Evolutionary conservation across 2,329 filamentous ascomycete genomes (phyloP).

Genomic region (Paraphoma chrysanthemicola): DNA sequence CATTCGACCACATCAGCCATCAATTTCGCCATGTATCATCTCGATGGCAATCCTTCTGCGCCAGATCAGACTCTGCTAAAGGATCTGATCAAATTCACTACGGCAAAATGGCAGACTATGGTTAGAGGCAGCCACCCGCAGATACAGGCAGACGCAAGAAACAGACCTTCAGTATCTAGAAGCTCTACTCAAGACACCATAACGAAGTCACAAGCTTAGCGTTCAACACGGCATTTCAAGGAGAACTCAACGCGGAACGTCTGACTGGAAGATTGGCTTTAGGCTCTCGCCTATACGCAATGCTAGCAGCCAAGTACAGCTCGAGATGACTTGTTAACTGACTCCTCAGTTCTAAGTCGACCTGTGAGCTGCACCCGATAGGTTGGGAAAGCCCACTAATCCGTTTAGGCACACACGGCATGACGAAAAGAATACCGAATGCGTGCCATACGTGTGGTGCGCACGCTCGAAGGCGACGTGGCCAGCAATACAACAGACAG

Average conservation of each 20-base stretch:
- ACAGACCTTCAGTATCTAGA: slow-evolving; percentile 40
- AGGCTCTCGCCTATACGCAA: neutral
- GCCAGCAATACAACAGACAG: too few relatives aligned
- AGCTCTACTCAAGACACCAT: slow-evolving; percentile 46
- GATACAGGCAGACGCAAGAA: slow-evolving; percentile 8
- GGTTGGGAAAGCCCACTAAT: too few relatives aligned
- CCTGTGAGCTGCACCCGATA: too few relatives aligned
- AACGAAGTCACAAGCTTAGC: slow-evolving; percentile 42
- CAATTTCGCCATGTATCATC: slow-evolving; percentile 28
- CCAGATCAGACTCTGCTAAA: slow-evolving; percentile 27
- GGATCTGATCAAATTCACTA: slow-evolving; percentile 27
- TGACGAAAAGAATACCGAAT: too few relatives aligned
- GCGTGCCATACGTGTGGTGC: too few relatives aligned
- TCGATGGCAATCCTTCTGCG: slow-evolving; percentile 27
- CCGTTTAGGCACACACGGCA: too few relatives aligned
- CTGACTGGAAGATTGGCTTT: neutral
- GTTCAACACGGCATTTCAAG: neutral
- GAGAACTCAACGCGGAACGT: neutral
- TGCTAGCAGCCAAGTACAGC: too few relatives aligned
- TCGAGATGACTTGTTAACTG: too few relatives aligned
- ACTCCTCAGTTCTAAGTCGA: too few relatives aligned
- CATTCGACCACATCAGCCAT: neutral
- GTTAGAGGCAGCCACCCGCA: slow-evolving; percentile 12
- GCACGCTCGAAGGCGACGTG: too few relatives aligned
- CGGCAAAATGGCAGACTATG: slow-evolving; percentile 28